A percentile compares a stretch with the other conserved stretches of the same genome.
Conservation (phyloP, 2,329 filamentous ascomycete genomes). For the Simplicillium aogashimaense region DNA sequence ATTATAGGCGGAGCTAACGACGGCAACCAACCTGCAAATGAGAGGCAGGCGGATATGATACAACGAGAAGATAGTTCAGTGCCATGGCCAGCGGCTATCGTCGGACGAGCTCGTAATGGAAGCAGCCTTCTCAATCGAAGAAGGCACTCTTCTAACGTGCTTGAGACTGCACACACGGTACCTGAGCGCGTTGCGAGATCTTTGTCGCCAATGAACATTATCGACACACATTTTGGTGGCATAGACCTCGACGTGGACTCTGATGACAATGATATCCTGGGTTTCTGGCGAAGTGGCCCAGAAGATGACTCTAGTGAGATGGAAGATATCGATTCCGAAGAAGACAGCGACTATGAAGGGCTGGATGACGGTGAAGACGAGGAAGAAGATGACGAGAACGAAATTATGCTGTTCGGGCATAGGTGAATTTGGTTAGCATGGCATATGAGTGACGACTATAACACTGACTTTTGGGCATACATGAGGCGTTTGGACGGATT, state of each 20-base stretch:
- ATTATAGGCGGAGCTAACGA: conserved; percentile 37
- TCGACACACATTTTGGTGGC: conserved; percentile 13
- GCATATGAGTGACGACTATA: not conserved
- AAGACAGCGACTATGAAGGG: conserved; percentile 30
- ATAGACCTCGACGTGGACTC: conserved; percentile 32
- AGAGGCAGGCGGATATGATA: conserved; percentile 9
- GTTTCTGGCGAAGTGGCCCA: conserved; percentile 39
- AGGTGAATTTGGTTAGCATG: conserved; percentile 3
- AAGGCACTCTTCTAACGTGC: conserved; percentile 27
- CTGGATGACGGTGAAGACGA: conserved; percentile 32
- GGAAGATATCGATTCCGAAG: conserved; percentile 26
- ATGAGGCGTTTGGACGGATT: too few species aligned
- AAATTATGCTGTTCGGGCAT: conserved; percentile 41
- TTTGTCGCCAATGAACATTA: conserved; percentile 26
- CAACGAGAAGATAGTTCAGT: conserved; percentile 12
- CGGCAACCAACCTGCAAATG: conserved; percentile 15
- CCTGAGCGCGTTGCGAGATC: conserved; percentile 34
- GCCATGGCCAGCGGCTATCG: conserved; percentile 3
- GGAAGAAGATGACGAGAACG: conserved; percentile 36
- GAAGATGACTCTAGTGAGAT: conserved; percentile 35
- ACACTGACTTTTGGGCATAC: not conserved
- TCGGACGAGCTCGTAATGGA: conserved; percentile 4
- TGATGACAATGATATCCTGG: conserved; percentile 42
- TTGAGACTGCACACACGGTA: conserved; percentile 19
- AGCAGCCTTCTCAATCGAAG: conserved; percentile 17